Conservation (phyloP, 805 yeast genomes). For the Zygoascus bituminiphila region DNA sequence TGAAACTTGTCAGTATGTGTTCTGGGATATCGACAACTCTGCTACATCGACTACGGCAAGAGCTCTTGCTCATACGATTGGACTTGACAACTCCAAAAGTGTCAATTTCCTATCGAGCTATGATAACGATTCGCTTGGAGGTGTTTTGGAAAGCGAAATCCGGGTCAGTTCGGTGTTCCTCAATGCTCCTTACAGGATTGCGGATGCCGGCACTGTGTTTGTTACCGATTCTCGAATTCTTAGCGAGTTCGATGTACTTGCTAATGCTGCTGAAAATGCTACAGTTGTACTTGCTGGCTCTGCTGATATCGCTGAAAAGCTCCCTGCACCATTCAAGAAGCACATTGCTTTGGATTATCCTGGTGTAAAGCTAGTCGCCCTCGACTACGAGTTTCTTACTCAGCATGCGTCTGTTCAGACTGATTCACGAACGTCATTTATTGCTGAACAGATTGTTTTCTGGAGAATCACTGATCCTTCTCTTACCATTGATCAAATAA, state of each 20-base stretch:
- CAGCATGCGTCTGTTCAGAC: constrained; percentile 53
- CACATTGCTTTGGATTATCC: constrained; percentile 29
- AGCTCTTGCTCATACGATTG: constrained; percentile 58
- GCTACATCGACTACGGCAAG: constrained; percentile 48
- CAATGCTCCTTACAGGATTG: constrained; percentile 32
- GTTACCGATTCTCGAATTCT: constrained; percentile 55
- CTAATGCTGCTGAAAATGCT: constrained; percentile 50
- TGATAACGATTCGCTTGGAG: constrained; percentile 68
- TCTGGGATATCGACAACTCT: constrained; percentile 65
- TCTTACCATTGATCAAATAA: constrained; percentile 50
- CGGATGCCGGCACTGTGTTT: constrained; percentile 54
- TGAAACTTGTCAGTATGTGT: constrained; percentile 33
- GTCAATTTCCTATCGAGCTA: constrained; percentile 54
- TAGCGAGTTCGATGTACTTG: constrained; percentile 50
- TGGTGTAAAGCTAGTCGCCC: constrained; percentile 23
- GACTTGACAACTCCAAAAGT: constrained; percentile 43
- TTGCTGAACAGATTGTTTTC: constrained; percentile 72
- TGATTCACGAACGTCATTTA: constrained; percentile 63
- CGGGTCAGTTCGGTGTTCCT: constrained; percentile 40
- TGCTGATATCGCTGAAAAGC: constrained; percentile 40
- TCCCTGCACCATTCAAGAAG: constrained; percentile 51
- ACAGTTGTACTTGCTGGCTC: constrained; percentile 37
- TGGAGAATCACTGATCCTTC: constrained; percentile 65
- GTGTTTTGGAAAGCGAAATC: constrained; percentile 54
- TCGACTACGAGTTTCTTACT: constrained; percentile 57